These are phyloP conservation scores for Chiua virens DNA, from an alignment of 768 basidiomycete genomes.

Conservation along the genomic window DNA sequence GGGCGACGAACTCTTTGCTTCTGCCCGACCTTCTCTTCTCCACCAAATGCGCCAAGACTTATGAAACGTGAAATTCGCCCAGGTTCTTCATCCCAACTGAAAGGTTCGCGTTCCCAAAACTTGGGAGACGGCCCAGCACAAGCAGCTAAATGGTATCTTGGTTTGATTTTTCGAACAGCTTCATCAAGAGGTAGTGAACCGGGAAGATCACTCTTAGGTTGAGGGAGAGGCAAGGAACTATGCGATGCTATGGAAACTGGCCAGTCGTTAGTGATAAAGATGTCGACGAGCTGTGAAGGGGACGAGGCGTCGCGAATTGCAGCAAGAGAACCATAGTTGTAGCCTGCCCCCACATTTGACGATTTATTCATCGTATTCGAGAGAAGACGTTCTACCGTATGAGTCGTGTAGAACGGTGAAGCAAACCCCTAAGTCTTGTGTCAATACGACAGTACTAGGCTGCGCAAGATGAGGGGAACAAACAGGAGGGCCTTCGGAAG, in stretches of 20 bases:
- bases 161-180: slow-evolving; percentile 62
- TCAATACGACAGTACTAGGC: background rate
- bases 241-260: slow-evolving; percentile 63
- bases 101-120: slow-evolving; percentile 98
- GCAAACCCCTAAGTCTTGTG: slow-evolving; percentile 57
- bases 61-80: slow-evolving; percentile 73
- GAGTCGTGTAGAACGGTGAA: slow-evolving; percentile 71
- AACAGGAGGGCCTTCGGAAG: slow-evolving; percentile 66
- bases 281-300: slow-evolving; percentile 69
- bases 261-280: slow-evolving; percentile 81
- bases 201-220: slow-evolving; percentile 39
- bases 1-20: slow-evolving; percentile 73
- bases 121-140: slow-evolving; percentile 60
- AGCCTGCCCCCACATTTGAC: slow-evolving; percentile 38
- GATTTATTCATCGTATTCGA: slow-evolving; percentile 65
- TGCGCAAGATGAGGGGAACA: slow-evolving; percentile 23
- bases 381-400: slow-evolving; percentile 69
- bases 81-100: slow-evolving; percentile 73
- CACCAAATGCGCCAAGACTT: slow-evolving; percentile 86
- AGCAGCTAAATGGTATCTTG: slow-evolving; percentile 85
- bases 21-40: slow-evolving; percentile 55
- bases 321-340: slow-evolving; percentile 64
- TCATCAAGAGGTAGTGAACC: slow-evolving; percentile 65
- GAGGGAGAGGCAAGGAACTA: slow-evolving; percentile 53
- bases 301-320: slow-evolving; percentile 61